Percentiles rank a stretch among this genome's conserved stretches.
Conservation (phyloP, 2,329 filamentous ascomycete species). For the Paracoccidioides lutzii region DNA sequence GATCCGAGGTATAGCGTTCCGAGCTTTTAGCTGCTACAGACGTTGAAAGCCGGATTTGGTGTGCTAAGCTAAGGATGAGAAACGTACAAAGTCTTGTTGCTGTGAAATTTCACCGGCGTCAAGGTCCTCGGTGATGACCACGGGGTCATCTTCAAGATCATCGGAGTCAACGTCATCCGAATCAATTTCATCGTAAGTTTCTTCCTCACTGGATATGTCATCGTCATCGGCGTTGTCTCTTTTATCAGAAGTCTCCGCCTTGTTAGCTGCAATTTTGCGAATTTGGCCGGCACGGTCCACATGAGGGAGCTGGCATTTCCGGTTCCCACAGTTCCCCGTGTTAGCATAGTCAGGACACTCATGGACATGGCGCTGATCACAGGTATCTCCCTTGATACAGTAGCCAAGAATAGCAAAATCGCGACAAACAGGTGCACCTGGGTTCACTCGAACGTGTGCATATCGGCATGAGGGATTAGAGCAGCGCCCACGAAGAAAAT, state of each 20-base stretch:
- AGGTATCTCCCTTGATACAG: conserved; percentile 68
- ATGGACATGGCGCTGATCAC: conserved; percentile 71
- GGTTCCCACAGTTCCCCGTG: conserved; percentile 66
- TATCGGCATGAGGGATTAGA: conserved; percentile 77
- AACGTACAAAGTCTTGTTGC: conserved; percentile 42
- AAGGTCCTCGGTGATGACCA: conserved; percentile 24
- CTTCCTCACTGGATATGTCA: conserved; percentile 69
- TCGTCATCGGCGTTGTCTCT: conserved; percentile 29
- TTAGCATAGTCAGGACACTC: conserved; percentile 96
- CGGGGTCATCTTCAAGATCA: conserved; percentile 31
- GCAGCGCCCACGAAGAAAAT: conserved; percentile 83
- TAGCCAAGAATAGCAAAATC: conserved; percentile 78
- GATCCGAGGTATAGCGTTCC: neutral
- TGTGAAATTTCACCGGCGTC: conserved; percentile 36
- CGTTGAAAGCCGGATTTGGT: neutral
- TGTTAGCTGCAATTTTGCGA: conserved; percentile 43
- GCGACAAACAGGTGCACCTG: conserved; percentile 67
- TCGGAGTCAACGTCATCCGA: conserved; percentile 73
- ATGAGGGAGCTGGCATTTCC: conserved; percentile 74
- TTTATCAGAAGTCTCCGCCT: conserved; percentile 19
- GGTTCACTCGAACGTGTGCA: conserved; percentile 67
- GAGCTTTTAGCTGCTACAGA: neutral
- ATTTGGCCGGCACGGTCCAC: conserved; percentile 76
- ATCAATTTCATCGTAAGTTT: conserved; percentile 48
- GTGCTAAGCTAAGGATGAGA: conserved; percentile 19